Base-by-base conservation (phyloP, 208 protist species). In the Leptomonas pyrrhocoris region DNA sequence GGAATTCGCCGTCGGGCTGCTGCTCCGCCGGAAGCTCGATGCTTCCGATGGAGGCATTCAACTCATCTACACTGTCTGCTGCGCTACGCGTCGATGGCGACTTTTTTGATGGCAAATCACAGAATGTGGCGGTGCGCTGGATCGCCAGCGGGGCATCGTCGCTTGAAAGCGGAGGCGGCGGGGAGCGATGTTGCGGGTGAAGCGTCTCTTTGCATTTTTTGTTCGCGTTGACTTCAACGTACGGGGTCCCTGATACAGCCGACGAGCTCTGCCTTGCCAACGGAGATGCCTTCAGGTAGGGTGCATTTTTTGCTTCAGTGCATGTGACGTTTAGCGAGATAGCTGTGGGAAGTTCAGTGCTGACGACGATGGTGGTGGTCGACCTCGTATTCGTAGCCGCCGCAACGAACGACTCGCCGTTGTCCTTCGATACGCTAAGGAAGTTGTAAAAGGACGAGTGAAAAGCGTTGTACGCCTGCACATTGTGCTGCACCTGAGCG, bases 21-120 rank as follows among this genome's bases (percentile, higher is more conserved):
- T 73, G 59, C 57, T 63, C 60, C n/a, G 48, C 50, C 2, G 68
- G 51, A 0, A 67, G 30, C 53, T 63, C 60, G 5, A 54, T 63
- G 50, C 68, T 68, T 27, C 51, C 68, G 18, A 68, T 31, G 18
- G 68, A 74, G 40, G 12, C 61, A 36, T 43, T 18, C 27, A 54
- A 30, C 0, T 51, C 42, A 7, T 27, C 40, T 23, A 18, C 27
- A 4, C 43, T 1, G 15, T 40, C 27, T 25, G 12, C 38, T 31
- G 38, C 15, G 7, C 4, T 45, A 9, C 34, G 54, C 54, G 6
- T 6, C 3, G 6, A 6, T 28, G 21, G 27, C 21, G 23, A 15
- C 48, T 28, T 13, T n/a, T 5, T 30, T 30, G 21, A 30, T 5
- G 48, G 23, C 48, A 53, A 15, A 21, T 48, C 9, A 38, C 9